These are phyloP conservation scores for Tulasnella sp. DNA, from an alignment of 768 basidiomycete genomes.

Conservation along the genomic window DNA sequence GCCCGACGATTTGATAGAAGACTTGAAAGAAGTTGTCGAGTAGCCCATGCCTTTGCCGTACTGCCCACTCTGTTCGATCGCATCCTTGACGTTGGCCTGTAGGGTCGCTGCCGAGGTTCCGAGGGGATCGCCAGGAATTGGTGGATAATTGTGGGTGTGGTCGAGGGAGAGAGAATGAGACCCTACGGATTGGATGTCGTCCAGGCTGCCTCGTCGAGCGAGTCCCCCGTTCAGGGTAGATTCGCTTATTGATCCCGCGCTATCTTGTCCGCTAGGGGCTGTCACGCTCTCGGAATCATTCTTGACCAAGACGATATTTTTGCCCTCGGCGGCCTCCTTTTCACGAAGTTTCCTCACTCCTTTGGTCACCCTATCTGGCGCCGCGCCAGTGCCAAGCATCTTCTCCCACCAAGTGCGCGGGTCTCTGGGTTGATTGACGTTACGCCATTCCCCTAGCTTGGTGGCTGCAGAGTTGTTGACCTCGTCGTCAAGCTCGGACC, in stretches of 20 bases:
- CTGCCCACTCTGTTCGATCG: not conserved
- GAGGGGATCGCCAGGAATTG: constrained; percentile 23
- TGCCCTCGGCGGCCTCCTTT: constrained; percentile 56
- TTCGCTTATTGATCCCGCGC: not conserved
- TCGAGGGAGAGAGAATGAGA: constrained; percentile 19
- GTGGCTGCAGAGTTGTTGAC: constrained; percentile 93
- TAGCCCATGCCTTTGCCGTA: not conserved
- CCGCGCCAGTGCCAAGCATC: constrained; percentile 48
- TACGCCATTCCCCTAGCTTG: constrained; percentile 78
- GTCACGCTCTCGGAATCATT: not conserved
- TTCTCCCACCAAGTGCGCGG: constrained; percentile 64
- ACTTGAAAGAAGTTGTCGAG: constrained; percentile 12
- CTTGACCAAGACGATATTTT: constrained; percentile 50
- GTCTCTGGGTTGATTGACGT: constrained; percentile 78
- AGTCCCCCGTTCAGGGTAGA: not conserved
- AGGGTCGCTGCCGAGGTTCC: not conserved
- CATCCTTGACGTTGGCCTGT: constrained; percentile 11
- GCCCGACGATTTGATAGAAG: constrained; percentile 29
- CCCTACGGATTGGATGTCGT: constrained; percentile 59
- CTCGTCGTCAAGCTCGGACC: constrained; percentile 75
- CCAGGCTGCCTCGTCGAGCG: constrained; percentile 32
- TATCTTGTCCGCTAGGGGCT: not conserved
- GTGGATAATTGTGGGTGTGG: constrained; percentile 45
- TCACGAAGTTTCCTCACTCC: constrained; percentile 81
- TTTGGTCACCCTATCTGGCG: constrained; percentile 65